Evolutionary conservation across 148 eudicot species (phyloP).

Genomic region (Rhododendron vialii): DNA sequence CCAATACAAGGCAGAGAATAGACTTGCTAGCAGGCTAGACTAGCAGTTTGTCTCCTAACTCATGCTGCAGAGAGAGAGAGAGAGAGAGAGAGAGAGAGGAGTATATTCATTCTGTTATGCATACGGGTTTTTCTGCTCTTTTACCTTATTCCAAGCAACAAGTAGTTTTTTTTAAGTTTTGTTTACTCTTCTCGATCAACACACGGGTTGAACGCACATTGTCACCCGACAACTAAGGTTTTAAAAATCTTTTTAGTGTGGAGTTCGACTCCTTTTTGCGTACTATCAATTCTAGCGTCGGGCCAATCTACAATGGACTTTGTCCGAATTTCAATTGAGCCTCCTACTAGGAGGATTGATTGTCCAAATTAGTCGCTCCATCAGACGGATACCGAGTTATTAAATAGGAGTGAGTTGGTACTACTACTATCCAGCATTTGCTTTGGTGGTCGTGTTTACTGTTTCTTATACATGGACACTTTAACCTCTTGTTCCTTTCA

Average conservation of each 20-base stretch:
- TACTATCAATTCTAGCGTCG: not conserved
- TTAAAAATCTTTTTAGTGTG: not conserved
- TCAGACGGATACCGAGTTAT: not conserved
- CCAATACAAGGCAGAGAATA: not conserved
- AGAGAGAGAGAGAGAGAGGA: not conserved
- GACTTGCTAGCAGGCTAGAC: not conserved
- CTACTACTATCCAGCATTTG: slow-evolving; percentile 38
- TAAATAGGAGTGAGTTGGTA: too few species aligned
- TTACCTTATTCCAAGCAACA: not conserved
- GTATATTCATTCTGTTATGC: not conserved
- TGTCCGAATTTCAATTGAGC: not conserved
- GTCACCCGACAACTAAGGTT: not conserved
- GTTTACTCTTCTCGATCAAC: not conserved
- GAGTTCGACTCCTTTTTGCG: not conserved
- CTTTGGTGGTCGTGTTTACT: slow-evolving; percentile 43
- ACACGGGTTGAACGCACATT: not conserved
- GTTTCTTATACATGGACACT: not conserved
- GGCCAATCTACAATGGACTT: not conserved
- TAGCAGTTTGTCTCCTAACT: not conserved
- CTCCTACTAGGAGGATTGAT: not conserved
- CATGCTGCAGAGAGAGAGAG: too few species aligned
- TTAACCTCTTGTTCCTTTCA: not conserved
- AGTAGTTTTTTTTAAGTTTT: not conserved
- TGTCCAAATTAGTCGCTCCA: too few species aligned
- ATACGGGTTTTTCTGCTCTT: too few species aligned